A percentile compares a stretch with the other conserved stretches of the same genome.
These are phyloP conservation scores for Senna siamea DNA, from an alignment of 306 rosid genomes.

Conservation along the genomic window DNA sequence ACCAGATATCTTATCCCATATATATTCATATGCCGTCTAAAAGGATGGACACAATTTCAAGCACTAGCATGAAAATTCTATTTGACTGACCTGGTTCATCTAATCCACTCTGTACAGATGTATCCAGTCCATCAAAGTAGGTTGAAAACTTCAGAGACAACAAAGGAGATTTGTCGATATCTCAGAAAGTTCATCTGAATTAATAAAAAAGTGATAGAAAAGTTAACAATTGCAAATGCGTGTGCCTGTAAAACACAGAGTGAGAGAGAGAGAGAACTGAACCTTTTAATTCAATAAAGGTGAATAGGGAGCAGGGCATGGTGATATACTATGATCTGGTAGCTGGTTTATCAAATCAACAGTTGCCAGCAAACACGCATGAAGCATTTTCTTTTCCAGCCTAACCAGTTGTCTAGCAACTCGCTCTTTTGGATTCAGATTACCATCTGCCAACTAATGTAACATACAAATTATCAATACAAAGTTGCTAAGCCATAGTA, in stretches of 20 bases:
- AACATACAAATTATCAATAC: conserved; percentile 37
- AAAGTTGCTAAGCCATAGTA: conserved; percentile 13
- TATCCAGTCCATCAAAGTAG: conserved; percentile 35
- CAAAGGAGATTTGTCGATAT: conserved; percentile 4
- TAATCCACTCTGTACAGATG: conserved; percentile 35
- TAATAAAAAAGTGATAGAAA: conserved; percentile 20
- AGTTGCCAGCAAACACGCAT: conserved; percentile 80
- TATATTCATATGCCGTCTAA: conserved; percentile 32
- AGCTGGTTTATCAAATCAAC: conserved; percentile 65
- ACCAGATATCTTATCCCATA: conserved; percentile 18
- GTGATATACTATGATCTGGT: conserved; percentile 78
- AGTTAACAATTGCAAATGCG: not conserved
- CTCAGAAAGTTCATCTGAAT: conserved; percentile 24
- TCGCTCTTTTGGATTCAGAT: conserved; percentile 78
- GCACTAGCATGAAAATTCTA: conserved; percentile 15
- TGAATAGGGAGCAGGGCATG: conserved; percentile 90
- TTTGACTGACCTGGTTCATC: conserved; percentile 43
- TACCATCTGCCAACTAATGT: conserved; percentile 65
- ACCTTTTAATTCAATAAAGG: conserved; percentile 78
- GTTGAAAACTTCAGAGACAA: not conserved
- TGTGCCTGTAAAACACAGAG: not conserved
- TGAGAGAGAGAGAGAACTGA: conserved; percentile 7
- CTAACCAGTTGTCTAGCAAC: conserved; percentile 84
- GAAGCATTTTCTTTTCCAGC: conserved; percentile 87
- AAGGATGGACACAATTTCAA: not conserved